Evolutionary conservation across 1,139 yeast species (phyloP).

Genomic region (Schwanniomyces etchellsii): DNA sequence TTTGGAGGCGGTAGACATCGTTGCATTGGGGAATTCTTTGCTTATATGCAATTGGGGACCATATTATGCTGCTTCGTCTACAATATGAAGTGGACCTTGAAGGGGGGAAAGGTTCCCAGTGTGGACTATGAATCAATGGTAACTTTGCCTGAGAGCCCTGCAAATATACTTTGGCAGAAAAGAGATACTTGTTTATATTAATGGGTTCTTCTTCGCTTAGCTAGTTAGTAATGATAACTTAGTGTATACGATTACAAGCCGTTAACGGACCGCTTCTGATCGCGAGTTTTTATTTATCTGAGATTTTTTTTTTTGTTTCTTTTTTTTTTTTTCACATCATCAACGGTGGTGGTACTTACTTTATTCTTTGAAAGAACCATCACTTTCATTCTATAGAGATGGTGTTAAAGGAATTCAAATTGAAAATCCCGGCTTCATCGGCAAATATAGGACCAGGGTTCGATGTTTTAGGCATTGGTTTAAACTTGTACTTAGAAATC

Average conservation of each 20-base stretch:
- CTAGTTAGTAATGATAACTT: neutral
- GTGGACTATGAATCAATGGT: conserved; percentile 93
- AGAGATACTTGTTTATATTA: conserved; percentile 34
- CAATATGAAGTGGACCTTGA: conserved; percentile 71
- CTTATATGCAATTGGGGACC: conserved; percentile 89
- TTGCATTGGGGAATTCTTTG: conserved; percentile 98
- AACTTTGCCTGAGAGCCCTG: conserved; percentile 77
- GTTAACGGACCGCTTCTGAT: neutral
- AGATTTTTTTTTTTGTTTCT: no score
- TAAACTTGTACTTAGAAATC: conserved; percentile 66
- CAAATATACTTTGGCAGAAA: conserved; percentile 72
- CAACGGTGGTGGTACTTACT: no score
- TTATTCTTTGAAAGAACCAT: neutral
- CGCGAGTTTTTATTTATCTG: no score
- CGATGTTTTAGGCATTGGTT: conserved; percentile 90
- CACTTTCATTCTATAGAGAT: neutral
- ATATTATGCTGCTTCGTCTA: conserved; percentile 72
- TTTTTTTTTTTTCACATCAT: no score
- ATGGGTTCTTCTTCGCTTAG: no score
- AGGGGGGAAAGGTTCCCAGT: conserved; percentile 58
- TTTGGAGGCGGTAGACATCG: conserved; percentile 99
- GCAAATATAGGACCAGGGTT: conserved; percentile 99
- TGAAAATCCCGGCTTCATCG: conserved; percentile 91
- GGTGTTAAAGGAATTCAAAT: conserved; percentile 39
- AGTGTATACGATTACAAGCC: neutral